Conservation (phyloP, 202 grass and related monocot species). For the Digitaria exilis region DNA sequence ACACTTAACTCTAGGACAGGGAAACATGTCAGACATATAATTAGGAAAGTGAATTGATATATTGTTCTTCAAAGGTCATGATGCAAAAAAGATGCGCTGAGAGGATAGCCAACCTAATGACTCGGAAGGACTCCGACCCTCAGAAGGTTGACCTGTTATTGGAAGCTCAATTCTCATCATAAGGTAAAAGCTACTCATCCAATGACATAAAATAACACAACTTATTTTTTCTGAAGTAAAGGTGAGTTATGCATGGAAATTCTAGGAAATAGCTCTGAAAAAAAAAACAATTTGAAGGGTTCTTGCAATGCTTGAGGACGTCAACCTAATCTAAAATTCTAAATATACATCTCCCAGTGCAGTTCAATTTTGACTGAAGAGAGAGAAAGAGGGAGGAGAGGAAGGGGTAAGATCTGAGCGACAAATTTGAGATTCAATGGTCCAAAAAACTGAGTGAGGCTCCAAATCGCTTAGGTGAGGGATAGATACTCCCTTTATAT, state of each 20-base stretch:
- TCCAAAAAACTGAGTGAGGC: too few species aligned
- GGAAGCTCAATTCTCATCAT: constrained; percentile 26
- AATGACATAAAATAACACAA: constrained; percentile 13
- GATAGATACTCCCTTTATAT: too few species aligned
- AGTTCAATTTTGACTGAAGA: constrained; percentile 1
- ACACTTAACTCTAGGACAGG: constrained; percentile 72
- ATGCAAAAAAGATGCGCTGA: constrained; percentile 28
- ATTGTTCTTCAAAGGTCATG: background rate
- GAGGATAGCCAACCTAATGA: constrained; percentile 63
- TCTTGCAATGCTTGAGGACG: background rate
- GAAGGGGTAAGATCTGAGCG: too few species aligned
- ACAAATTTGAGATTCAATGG: too few species aligned
- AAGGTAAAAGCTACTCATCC: background rate
- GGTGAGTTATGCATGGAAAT: constrained; percentile 18
- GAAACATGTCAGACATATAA: constrained; percentile 16
- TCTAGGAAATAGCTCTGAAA: constrained; percentile 16
- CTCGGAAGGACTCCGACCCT: constrained; percentile 65
- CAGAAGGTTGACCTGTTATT: constrained; percentile 50
- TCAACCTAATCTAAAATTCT: constrained; percentile 16
- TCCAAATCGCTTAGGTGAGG: too few species aligned
- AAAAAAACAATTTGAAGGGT: constrained; percentile 19
- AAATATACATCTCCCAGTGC: background rate
- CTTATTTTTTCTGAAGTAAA: background rate
- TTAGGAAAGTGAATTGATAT: constrained; percentile 33
- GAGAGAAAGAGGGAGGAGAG: too few species aligned